phyloP scores from a whole-genome alignment of 2,329 filamentous ascomycete species.

The Aspergillus intermedius region DNA sequence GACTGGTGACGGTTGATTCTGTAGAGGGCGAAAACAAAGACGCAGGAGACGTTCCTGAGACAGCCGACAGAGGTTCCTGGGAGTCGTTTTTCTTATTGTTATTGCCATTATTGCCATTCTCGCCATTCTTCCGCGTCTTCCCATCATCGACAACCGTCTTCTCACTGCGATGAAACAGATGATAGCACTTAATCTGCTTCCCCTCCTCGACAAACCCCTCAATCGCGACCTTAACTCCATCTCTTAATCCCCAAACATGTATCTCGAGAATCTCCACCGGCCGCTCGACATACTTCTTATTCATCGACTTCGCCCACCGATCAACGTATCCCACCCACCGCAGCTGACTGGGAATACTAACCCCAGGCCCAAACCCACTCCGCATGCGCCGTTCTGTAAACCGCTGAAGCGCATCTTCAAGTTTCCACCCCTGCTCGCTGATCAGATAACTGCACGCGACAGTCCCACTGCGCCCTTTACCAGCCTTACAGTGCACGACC shows the following conservation, averaged over 20 bases:
- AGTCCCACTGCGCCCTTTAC: slow-evolving; percentile 88
- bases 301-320: slow-evolving; percentile 64
- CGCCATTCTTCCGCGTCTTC: slow-evolving; percentile 45
- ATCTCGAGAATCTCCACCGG: slow-evolving; percentile 81
- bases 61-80: background rate
- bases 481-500: slow-evolving; percentile 95
- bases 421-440: slow-evolving; percentile 68
- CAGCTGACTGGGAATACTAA: slow-evolving; percentile 88
- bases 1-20: slow-evolving; percentile 30
- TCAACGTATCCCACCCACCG: slow-evolving; percentile 86
- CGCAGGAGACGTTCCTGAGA: slow-evolving; percentile 7
- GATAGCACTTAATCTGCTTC: slow-evolving; percentile 74
- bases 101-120: slow-evolving; percentile 3
- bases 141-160: slow-evolving; percentile 46
- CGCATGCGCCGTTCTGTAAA: slow-evolving; percentile 86
- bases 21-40: slow-evolving; percentile 8
- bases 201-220: slow-evolving; percentile 86
- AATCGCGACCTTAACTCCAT: slow-evolving; percentile 80
- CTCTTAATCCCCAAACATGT: slow-evolving; percentile 79
- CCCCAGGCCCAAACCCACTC: slow-evolving; percentile 76
- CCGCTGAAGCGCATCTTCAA: slow-evolving; percentile 56
- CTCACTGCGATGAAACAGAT: slow-evolving; percentile 69
- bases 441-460: slow-evolving; percentile 85
- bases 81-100: slow-evolving; percentile 4
- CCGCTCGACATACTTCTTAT: slow-evolving; percentile 75